Evolutionary conservation across 1,139 yeast species (phyloP).

Genomic region (Meyerozyma smithsonii): DNA sequence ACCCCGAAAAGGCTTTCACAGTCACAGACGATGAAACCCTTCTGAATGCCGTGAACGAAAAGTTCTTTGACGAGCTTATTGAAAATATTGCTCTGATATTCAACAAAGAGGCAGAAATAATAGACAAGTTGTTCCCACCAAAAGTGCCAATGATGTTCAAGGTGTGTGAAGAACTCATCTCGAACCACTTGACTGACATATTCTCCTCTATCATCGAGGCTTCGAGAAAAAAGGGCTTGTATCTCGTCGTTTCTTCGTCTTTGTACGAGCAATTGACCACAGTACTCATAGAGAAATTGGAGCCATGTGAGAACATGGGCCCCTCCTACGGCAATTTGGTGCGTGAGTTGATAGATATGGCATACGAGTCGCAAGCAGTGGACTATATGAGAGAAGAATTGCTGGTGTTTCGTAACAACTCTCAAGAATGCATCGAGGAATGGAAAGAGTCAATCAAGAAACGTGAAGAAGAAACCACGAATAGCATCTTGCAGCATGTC

Average conservation of each 20-base stretch:
- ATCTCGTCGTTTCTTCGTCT: conserved; percentile 28
- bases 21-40: conserved; percentile 5
- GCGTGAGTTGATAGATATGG: conserved; percentile 42
- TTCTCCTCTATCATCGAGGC: conserved; percentile 25
- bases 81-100: conserved; percentile 26
- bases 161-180: conserved; percentile 41
- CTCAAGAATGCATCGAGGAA: conserved; percentile 23
- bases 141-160: conserved; percentile 45
- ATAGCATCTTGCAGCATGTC: conserved; percentile 36
- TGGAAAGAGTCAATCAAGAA: conserved; percentile 35
- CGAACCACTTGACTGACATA: conserved; percentile 38
- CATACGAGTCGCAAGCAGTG: conserved; percentile 41
- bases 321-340: conserved; percentile 27
- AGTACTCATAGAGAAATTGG: conserved; percentile 22
- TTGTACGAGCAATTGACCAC: conserved; percentile 26
- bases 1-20: conserved; percentile 18
- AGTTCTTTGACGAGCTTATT: conserved; percentile 21
- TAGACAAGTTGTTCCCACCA: conserved; percentile 38
- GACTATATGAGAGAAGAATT: conserved; percentile 50
- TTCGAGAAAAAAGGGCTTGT: conserved; percentile 24
- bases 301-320: conserved; percentile 31
- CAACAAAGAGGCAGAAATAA: conserved; percentile 31
- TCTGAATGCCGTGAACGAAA: conserved; percentile 12
- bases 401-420: conserved; percentile 20
- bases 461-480: conserved; percentile 38